Evolutionary conservation across 176 grass and related monocot genomes (phyloP).

Genomic region (Zoysia japonica): DNA sequence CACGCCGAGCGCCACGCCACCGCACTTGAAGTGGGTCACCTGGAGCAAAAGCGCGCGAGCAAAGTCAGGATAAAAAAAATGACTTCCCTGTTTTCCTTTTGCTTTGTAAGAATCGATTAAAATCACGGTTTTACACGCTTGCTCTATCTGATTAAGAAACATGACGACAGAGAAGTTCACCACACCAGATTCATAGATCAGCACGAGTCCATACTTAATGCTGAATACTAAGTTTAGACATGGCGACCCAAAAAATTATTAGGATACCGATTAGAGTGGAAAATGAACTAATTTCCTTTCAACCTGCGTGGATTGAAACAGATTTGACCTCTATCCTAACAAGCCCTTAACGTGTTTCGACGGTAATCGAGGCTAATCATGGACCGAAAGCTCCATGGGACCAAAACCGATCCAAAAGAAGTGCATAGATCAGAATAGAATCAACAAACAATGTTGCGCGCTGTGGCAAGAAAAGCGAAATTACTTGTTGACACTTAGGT

Average conservation of each 20-base stretch:
- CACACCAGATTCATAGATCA: no score
- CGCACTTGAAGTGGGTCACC: constrained; percentile 93
- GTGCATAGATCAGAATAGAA: not conserved
- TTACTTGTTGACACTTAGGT: not conserved
- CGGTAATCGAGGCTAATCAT: not conserved
- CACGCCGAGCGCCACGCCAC: constrained; percentile 76
- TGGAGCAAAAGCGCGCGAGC: constrained; percentile 40
- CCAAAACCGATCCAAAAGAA: not conserved
- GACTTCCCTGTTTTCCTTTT: not conserved
- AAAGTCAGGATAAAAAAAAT: not conserved
- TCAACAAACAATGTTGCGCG: constrained; percentile 21
- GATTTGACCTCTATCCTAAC: no score
- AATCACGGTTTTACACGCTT: not conserved
- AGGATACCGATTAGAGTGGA: no score
- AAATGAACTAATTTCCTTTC: no score
- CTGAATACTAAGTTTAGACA: no score
- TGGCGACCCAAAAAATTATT: no score
- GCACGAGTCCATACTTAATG: no score
- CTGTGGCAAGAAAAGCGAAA: not conserved
- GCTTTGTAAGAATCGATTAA: not conserved
- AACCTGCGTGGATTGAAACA: no score
- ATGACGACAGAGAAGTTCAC: no score
- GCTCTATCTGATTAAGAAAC: no score
- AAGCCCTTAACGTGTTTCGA: no score
- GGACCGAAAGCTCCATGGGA: not conserved